Base-by-base conservation (phyloP, 768 basidiomycete genomes). In the Kwoniella sp. region DNA sequence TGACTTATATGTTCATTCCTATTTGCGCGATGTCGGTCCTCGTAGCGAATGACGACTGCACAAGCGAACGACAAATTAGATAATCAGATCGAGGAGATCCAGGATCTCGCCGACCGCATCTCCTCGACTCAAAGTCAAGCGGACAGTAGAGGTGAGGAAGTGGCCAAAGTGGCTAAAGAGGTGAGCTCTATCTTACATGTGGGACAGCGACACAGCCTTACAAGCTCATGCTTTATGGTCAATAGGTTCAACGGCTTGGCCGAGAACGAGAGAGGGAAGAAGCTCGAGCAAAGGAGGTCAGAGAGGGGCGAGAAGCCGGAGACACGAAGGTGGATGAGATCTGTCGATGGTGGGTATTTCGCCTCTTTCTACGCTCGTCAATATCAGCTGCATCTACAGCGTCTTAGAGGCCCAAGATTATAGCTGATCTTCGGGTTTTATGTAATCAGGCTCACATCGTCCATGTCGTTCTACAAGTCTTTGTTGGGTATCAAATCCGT, bases 81-180 rank as follows among this genome's bases (percentile, higher is more conserved):
- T 10, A 85, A 85, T 12, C 91, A 94, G 68, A 86, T 89, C n/a
- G 83, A 82, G 9, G 86, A 90, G 75, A 90, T 94, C 87, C 88
- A 91, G 72, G 80, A 79, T n/a, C 81, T 90, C 46, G 87, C 85
- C 53, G 90, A 90, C 53, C 83, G 87, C 61, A 82, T 88, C 7
- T 85, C 87, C 1, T 46, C 58, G 7, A 64, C 71, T 6, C 64
- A 57, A 1, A 46, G 19, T 60, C 74, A 77, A 12, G 75, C 86
- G 24, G 85, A 87, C 54, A 82, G 82, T 53, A 81, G 80, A 36
- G 82, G 87, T 36, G 83, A 84, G 24, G 79, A 80, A 4, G 82
- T 86, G 1, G 59, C 71, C 2, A 63, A 59, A 24, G 63, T 70
- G 0, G 73, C 76, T n/a, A 81, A 81, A 54, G 78, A 80, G 55